Evolutionary conservation across 2,329 filamentous ascomycete species (phyloP).

Genomic region (Trichoderma sp.): DNA sequence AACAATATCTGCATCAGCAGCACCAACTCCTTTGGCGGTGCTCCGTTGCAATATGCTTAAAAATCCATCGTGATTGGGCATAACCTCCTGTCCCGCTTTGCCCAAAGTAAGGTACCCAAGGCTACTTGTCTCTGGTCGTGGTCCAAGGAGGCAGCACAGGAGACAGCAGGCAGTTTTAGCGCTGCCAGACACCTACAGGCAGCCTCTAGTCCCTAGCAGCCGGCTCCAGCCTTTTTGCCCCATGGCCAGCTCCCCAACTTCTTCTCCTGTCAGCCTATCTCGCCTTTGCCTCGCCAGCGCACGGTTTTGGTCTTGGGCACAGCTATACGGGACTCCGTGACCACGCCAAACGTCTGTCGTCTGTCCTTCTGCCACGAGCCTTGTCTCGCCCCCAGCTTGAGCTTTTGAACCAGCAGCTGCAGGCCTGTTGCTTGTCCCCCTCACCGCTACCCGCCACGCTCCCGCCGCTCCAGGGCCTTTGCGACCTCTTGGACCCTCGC

Average conservation of each 20-base stretch:
- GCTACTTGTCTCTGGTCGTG: background rate
- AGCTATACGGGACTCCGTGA: background rate
- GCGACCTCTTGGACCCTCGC: conserved; percentile 14
- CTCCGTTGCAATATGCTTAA: background rate
- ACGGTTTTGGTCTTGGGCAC: background rate
- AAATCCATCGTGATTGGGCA: background rate
- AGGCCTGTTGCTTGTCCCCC: conserved; percentile 16
- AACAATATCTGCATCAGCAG: background rate
- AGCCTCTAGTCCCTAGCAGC: background rate
- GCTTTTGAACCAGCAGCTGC: conserved; percentile 12
- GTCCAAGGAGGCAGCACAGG: background rate
- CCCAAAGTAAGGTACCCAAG: background rate
- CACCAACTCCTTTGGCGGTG: background rate
- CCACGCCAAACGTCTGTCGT: background rate
- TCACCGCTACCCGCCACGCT: conserved; percentile 19
- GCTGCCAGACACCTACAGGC: background rate
- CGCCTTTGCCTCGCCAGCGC: conserved; percentile 16
- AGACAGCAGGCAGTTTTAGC: background rate
- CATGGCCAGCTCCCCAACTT: conserved; percentile 12
- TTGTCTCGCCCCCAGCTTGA: conserved; percentile 13
- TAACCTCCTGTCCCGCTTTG: background rate
- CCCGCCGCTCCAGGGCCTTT: conserved; percentile 2
- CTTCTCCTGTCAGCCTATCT: conserved; percentile 15
- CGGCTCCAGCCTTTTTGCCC: background rate
- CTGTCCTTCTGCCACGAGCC: background rate